Conservation (phyloP, 352 stramenopile species). For the Globisporangium perplexum region DNA sequence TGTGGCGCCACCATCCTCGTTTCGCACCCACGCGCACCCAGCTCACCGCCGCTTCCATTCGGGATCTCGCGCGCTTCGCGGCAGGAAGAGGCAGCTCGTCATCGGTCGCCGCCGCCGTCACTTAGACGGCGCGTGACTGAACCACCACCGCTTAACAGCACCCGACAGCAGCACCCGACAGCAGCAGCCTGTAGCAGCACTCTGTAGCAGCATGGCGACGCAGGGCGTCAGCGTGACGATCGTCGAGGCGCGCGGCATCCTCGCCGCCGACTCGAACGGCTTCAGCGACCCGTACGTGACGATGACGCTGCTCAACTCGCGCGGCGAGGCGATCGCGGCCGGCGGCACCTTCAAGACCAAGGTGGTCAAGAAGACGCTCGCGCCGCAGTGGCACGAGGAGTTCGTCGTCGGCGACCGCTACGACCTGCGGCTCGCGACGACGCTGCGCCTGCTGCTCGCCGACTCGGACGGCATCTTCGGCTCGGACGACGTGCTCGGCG, state of each 20-base stretch:
- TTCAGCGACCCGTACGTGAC: slow-evolving; percentile 70
- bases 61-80: background rate
- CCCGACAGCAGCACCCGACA: too few relatives aligned
- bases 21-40: slow-evolving; percentile 6
- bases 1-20: background rate
- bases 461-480: slow-evolving; percentile 65
- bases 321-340: slow-evolving; percentile 28
- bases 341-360: slow-evolving; percentile 41
- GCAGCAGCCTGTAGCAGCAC: too few relatives aligned
- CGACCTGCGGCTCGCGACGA: slow-evolving; percentile 56
- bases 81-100: background rate
- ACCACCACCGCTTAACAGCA: background rate
- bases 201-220: too few relatives aligned
- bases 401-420: slow-evolving; percentile 39
- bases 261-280: slow-evolving; percentile 60
- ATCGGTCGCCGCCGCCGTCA: too few relatives aligned
- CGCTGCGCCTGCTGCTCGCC: slow-evolving; percentile 47
- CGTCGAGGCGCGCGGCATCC: slow-evolving; percentile 47
- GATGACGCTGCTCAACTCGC: slow-evolving; percentile 46
- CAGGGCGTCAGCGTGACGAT: slow-evolving; percentile 37
- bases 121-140: too few relatives aligned
- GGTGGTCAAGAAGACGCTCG: slow-evolving; percentile 40
- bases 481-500: slow-evolving; percentile 57
- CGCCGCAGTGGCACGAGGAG: slow-evolving; percentile 41
- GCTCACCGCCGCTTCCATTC: slow-evolving; percentile 2